A percentile compares a stretch with the other conserved stretches of the same genome.
Evolutionary conservation across 2,329 filamentous ascomycete genomes (phyloP).

Genomic region (Neoascochyta sp.): DNA sequence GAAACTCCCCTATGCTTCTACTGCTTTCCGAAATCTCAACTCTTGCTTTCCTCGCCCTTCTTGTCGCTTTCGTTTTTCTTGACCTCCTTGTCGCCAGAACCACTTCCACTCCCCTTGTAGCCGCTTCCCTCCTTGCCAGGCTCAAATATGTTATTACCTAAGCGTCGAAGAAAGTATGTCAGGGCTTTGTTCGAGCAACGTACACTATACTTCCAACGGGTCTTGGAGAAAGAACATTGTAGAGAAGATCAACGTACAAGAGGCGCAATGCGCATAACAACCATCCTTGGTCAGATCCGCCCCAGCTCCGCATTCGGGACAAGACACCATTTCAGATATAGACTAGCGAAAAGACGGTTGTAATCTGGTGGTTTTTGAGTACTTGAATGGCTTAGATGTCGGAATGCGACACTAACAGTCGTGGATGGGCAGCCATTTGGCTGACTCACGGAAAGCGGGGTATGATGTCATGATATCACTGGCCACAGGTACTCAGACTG

Average conservation of each 20-base stretch:
- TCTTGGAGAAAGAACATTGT: not conserved
- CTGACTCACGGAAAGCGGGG: too few species aligned
- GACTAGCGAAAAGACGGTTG: not conserved
- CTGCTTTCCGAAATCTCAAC: too few species aligned
- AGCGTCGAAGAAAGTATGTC: not conserved
- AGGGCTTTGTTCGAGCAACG: not conserved
- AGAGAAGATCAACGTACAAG: constrained; percentile 17
- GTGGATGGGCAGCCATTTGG: too few species aligned
- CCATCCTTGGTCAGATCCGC: constrained; percentile 30
- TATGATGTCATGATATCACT: too few species aligned
- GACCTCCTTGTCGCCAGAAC: constrained; percentile 23
- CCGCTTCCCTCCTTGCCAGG: constrained; percentile 26
- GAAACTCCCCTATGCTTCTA: too few species aligned
- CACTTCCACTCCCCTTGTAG: constrained; percentile 22
- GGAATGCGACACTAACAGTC: too few species aligned
- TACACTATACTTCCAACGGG: not conserved
- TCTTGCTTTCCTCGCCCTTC: constrained; percentile 7
- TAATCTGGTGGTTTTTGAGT: constrained; percentile 3
- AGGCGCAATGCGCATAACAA: constrained; percentile 28
- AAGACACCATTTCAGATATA: constrained; percentile 16
- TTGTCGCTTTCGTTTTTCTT: constrained; percentile 14
- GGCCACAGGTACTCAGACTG: too few species aligned
- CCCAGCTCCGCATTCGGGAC: constrained; percentile 26
- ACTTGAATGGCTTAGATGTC: constrained; percentile 1
- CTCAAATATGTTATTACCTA: constrained; percentile 29